A percentile compares a stretch with the other conserved stretches of the same genome.
These are phyloP conservation scores for Rhynchosporium graminicola DNA, from an alignment of 2,329 filamentous ascomycete species.

Conservation along the genomic window DNA sequence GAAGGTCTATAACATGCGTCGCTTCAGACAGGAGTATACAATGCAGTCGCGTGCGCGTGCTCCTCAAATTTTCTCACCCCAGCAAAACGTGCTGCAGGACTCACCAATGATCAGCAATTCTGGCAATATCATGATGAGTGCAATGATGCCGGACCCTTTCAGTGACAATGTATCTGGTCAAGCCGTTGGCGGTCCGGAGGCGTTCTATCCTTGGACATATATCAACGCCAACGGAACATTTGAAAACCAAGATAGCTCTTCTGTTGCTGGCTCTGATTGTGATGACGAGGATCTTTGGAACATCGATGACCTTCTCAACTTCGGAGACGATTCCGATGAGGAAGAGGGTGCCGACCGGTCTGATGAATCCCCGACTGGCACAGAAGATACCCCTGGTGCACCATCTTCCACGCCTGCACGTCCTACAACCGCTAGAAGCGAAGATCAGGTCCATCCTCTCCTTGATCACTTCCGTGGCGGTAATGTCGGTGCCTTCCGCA, in stretches of 20 bases:
- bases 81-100: conserved; percentile 20
- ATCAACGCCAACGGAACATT: conserved; percentile 57
- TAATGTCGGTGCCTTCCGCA: conserved; percentile 75
- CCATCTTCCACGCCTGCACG: conserved; percentile 55
- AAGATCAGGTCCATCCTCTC: conserved; percentile 53
- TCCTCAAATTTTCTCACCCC: conserved; percentile 1
- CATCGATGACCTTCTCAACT: conserved; percentile 73
- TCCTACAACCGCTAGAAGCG: conserved; percentile 50
- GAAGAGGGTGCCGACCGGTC: conserved; percentile 52
- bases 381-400: conserved; percentile 14
- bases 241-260: conserved; percentile 51
- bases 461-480: conserved; percentile 67
- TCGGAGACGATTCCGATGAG: conserved; percentile 60
- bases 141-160: conserved; percentile 45
- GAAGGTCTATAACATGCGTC: conserved; percentile 15
- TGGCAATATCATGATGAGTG: conserved; percentile 75
- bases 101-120: conserved; percentile 64
- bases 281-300: conserved; percentile 66
- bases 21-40: conserved; percentile 13
- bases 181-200: conserved; percentile 71
- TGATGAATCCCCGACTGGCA: conserved; percentile 9
- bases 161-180: conserved; percentile 48
- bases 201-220: conserved; percentile 69
- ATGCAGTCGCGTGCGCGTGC: conserved; percentile 29
- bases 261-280: conserved; percentile 50